Conservation (phyloP, 805 yeast genomes). For the Dipodascus geniculatus region DNA sequence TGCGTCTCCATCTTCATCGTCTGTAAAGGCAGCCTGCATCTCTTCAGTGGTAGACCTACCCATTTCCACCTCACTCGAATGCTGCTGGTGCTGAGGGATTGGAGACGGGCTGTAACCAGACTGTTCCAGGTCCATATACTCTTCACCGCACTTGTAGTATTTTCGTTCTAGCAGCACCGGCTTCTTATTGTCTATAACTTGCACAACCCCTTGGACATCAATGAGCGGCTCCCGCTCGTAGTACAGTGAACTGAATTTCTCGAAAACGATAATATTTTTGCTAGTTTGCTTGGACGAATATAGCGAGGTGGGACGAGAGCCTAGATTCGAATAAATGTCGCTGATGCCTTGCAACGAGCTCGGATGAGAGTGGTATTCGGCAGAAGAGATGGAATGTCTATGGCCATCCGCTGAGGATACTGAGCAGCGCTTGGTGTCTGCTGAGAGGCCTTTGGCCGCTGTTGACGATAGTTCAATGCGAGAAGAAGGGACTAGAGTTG, state of each 20-base stretch:
- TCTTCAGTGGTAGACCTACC: conserved; percentile 7
- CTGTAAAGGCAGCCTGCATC: conserved; percentile 15
- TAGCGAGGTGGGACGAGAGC: background rate
- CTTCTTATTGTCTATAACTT: conserved; percentile 18
- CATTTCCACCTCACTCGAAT: conserved; percentile 15
- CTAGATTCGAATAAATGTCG: background rate
- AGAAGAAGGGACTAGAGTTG: background rate
- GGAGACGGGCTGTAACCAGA: conserved; percentile 21
- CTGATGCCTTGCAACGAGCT: conserved; percentile 1
- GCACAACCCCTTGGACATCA: conserved; percentile 20
- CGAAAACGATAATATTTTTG: conserved; percentile 11
- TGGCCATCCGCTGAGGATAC: background rate
- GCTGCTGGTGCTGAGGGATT: conserved; percentile 24
- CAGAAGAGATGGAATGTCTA: background rate
- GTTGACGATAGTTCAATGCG: background rate
- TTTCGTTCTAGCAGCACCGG: conserved; percentile 21
- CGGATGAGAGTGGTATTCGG: background rate
- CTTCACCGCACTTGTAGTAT: conserved; percentile 11
- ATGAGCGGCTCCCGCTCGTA: conserved; percentile 23
- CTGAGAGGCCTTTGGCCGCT: background rate
- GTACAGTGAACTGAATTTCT: conserved; percentile 16
- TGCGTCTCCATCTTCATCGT: conserved; percentile 4
- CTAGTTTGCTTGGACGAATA: conserved; percentile 2
- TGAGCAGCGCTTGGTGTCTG: no score
- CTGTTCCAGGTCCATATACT: conserved; percentile 22